These are phyloP conservation scores for Chenopodium berlandieri DNA, from an alignment of 148 eudicot species.

Conservation along the genomic window DNA sequence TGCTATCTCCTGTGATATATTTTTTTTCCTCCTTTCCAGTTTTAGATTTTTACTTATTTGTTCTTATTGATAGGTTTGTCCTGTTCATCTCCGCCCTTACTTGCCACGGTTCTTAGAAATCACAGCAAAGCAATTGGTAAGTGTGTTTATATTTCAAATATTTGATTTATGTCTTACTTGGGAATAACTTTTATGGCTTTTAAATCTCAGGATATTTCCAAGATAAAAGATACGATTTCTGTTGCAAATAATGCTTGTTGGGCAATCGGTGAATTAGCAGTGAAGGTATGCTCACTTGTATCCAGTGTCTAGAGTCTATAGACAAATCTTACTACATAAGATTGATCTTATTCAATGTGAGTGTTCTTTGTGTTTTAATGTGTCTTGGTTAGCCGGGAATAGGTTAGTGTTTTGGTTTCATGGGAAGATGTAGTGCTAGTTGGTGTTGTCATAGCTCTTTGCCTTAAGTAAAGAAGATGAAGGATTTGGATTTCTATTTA, in stretches of 20 bases:
- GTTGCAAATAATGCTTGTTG: constrained; percentile 99
- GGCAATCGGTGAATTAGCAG: constrained; percentile 97
- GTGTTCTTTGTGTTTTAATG: not conserved
- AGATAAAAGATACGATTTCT: constrained; percentile 77
- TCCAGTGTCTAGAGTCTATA: not conserved
- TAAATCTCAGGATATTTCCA: constrained; percentile 53
- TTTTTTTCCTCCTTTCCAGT: not conserved
- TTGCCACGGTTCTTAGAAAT: constrained; percentile 80
- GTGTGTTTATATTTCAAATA: constrained; percentile 20
- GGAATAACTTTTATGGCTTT: constrained; percentile 8
- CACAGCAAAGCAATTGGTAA: constrained; percentile 87
- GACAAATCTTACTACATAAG: not conserved
- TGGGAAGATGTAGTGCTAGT: not conserved
- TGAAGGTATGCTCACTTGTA: constrained; percentile 55
- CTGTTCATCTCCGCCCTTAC: constrained; percentile 76
- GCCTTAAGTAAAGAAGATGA: not conserved
- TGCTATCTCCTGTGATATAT: not conserved
- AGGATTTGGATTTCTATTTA: not conserved
- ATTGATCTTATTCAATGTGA: not conserved
- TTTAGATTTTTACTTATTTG: constrained; percentile 3
- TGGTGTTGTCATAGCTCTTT: not conserved
- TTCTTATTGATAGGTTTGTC: constrained; percentile 64
- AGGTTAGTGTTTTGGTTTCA: not conserved
- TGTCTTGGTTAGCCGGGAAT: not conserved
- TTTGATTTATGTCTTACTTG: constrained; percentile 10